Evolutionary conservation across 306 rosid species (phyloP), one percentile per base, ranked within the genome.

Genomic region (Prunus campanulata): DNA sequence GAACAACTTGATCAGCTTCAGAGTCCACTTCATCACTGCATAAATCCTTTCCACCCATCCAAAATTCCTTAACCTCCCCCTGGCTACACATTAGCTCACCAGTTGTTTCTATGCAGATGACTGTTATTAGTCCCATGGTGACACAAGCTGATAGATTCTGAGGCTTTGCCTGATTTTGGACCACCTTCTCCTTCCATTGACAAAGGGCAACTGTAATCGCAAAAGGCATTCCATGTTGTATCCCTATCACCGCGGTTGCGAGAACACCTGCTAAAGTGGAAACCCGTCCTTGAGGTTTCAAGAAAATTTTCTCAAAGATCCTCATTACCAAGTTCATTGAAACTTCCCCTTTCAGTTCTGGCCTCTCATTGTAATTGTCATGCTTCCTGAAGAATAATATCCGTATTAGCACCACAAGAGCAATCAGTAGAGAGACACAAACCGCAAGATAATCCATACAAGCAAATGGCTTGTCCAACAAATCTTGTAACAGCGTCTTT

Each of bases 151-250:
- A 85, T 61, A 85, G 68, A 78, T 89, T 86, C 22, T 2, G 80
- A 42, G 80, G 56, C 24, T 76, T 69, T 8, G 54, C 89, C 44
- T 63, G 24, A 8, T 54, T 65, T 49, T 51, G 57, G 61, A 13
- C 51, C 29, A 74, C 76, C 76, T 83, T 82, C 59, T 81, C 57
- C n/a, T 35, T 81, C 87, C 86, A 84, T 69, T 57, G 77, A 18
- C 13, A 16, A 20, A 86, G 87, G 61, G 90, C 85, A 47, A 78
- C 2, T 63, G 90, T 13, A 83, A 91, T 73, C 70, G 77, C 73
- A 35, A 86, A 50, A 22, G 85, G 95, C 81, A 88, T 76, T 15
- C 89, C 90, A 61, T 93, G 93, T 66, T 89, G 95, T 63, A 89
- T 56, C 65, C 87, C 86, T 15, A 89, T 18, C 8, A 82, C 78